Evolutionary conservation across 1,139 yeast species (phyloP), one percentile per base, ranked within the genome.

Genomic region (Diutina siamensis): DNA sequence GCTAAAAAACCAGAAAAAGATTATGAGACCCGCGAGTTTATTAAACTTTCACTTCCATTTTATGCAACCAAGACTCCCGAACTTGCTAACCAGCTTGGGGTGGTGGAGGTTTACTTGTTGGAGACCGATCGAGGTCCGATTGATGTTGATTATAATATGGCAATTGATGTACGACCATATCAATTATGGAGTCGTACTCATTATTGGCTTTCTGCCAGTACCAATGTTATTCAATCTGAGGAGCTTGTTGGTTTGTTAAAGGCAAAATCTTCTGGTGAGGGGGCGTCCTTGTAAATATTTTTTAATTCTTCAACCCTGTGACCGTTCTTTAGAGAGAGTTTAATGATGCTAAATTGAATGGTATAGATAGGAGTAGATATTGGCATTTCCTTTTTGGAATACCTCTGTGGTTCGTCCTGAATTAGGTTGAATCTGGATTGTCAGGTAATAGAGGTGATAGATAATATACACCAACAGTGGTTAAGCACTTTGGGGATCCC

Each of bases 41-140:
- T 69, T 19, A 67, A 65, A 47, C 53, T 68, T 45, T 61, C 70
- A 0, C 47, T 66, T 1, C 68, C 72, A 0, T 60, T 65, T 45
- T 59, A 54, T 45, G 48, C 61, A 8, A 51, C 55, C 13, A 55
- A 56, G 35, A 57, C 58, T 31, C 38, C 35, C 17, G 32, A 33
- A 9, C 17, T 12, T 22, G 50, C 60, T 34, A 54, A 52, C 36
- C 51, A 73, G 46, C 49, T 61, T 22, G 75, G 73, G 1, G 57
- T 63, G 1, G 53, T 65, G 1, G 65, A 63, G 48, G 61, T 65
- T 1, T 64, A 60, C 46, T 53, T 70, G 51, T 49, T 64, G 32
- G 60, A 64, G 3, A 35, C 46, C 0, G 47, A 44, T 18, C 49
- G 45, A 34, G 36, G 48, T 5, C 58, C 53, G 2, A 7, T 20